These are phyloP conservation scores for Saksenaea oblongispora DNA, from an alignment of 371 early-diverging fungal species.

Conservation along the genomic window DNA sequence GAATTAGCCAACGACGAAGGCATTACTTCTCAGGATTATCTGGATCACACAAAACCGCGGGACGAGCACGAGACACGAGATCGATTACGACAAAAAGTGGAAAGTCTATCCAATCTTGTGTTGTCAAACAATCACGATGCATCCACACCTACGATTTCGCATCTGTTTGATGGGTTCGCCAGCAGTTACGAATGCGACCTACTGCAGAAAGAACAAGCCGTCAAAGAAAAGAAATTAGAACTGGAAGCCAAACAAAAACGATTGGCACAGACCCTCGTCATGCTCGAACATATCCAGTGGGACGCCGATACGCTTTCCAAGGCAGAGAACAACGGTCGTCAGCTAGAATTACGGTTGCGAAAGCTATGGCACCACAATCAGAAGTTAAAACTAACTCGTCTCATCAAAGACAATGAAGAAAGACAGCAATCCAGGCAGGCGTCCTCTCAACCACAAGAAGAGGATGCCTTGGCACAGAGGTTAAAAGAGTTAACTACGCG, in stretches of 20 bases:
- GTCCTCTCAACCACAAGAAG: not conserved
- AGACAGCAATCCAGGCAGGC: not conserved
- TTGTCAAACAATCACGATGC: conserved; percentile 9
- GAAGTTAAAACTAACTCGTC: conserved; percentile 10
- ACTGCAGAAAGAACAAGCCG: conserved; percentile 21
- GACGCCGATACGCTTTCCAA: conserved; percentile 7
- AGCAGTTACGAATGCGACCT: conserved; percentile 23
- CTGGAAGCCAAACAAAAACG: conserved; percentile 31
- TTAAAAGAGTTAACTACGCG: conserved; percentile 5
- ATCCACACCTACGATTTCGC: conserved; percentile 9
- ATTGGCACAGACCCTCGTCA: conserved; percentile 11
- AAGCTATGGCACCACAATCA: conserved; percentile 19
- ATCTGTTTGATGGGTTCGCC: conserved; percentile 17
- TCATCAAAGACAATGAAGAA: conserved; percentile 9
- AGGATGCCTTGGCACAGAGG: not conserved
- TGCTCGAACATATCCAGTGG: conserved; percentile 11
- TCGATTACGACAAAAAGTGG: conserved; percentile 17
- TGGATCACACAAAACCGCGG: conserved; percentile 15
- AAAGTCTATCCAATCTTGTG: conserved; percentile 12
- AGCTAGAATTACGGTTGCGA: conserved; percentile 12
- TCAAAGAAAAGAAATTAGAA: conserved; percentile 31
- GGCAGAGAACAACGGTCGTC: not conserved
- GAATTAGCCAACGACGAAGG: conserved; percentile 76
- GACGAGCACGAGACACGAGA: conserved; percentile 16
- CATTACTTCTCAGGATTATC: conserved; percentile 61